Evolutionary conservation across 768 basidiomycete species (phyloP).

Genomic region (Boletus sensibilis): DNA sequence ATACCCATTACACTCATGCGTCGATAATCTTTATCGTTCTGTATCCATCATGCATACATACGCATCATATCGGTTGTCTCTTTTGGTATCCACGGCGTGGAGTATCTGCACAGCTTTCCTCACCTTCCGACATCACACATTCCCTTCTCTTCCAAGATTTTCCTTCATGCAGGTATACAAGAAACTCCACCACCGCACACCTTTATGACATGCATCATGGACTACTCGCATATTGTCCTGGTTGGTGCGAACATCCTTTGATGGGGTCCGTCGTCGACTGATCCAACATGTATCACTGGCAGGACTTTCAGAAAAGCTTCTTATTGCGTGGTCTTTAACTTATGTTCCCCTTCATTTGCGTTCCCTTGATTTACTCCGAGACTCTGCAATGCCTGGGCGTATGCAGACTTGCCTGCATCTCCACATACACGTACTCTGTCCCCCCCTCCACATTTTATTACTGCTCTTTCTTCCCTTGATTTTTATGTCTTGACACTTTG

Average conservation of each 20-base stretch:
- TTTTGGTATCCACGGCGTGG: slow-evolving; percentile 17
- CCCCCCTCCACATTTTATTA: slow-evolving; percentile 1
- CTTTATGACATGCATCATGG: slow-evolving; percentile 32
- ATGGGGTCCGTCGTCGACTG: slow-evolving; percentile 16
- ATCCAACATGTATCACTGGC: slow-evolving; percentile 12
- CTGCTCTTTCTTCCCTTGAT: slow-evolving; percentile 10
- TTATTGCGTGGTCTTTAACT: slow-evolving; percentile 25
- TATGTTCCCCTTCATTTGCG: slow-evolving; percentile 14
- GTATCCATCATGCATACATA: slow-evolving; percentile 35
- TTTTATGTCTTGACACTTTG: slow-evolving; percentile 11
- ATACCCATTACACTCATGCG: slow-evolving; percentile 31
- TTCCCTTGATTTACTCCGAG: background rate
- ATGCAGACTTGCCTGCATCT: slow-evolving; percentile 3
- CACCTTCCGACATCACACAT: slow-evolving; percentile 12
- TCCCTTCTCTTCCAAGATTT: slow-evolving; percentile 12
- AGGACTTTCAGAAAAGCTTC: slow-evolving; percentile 24
- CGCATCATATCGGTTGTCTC: slow-evolving; percentile 27
- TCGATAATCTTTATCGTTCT: slow-evolving; percentile 32
- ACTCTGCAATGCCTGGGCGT: background rate
- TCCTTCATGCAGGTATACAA: slow-evolving; percentile 24
- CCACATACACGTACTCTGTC: background rate
- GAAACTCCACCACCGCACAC: slow-evolving; percentile 13
- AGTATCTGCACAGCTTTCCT: slow-evolving; percentile 15
- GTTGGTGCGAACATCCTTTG: slow-evolving; percentile 17
- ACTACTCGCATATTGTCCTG: slow-evolving; percentile 26